Evolutionary conservation across 1,284 basidiomycete genomes (phyloP).

Genomic region (Melanopsichium pennsylvanicum): DNA sequence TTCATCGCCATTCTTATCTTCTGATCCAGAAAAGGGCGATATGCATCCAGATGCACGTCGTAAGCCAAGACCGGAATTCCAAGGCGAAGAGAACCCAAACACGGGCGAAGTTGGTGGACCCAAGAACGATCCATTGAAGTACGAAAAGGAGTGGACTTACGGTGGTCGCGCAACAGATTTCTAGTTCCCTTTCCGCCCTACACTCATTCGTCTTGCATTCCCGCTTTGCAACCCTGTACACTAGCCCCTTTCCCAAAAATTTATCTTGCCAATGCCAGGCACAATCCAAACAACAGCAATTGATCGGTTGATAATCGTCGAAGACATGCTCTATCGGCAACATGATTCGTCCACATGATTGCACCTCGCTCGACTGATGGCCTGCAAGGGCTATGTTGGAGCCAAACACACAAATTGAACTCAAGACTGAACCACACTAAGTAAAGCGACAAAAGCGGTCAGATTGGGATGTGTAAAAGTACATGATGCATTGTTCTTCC

Average conservation of each 20-base stretch:
- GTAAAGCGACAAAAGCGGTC: background rate
- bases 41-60: conserved; percentile 66
- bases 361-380: no score
- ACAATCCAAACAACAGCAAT: no score
- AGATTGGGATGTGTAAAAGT: conserved; percentile 33
- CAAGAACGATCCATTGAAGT: conserved; percentile 70
- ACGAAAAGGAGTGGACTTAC: conserved; percentile 64
- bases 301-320: no score
- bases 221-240: conserved; percentile 3
- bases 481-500: conserved; percentile 9
- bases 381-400: no score
- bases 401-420: no score
- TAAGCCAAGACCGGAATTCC: conserved; percentile 68
- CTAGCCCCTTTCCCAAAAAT: background rate
- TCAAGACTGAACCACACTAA: no score
- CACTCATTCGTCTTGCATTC: background rate
- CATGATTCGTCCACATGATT: no score
- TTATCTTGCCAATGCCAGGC: no score
- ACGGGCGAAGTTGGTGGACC: conserved; percentile 72
- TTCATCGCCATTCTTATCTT: conserved; percentile 37
- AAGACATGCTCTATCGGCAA: no score
- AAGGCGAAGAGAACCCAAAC: conserved; percentile 70
- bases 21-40: conserved; percentile 44
- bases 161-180: conserved; percentile 64
- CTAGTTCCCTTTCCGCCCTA: conserved; percentile 3